Evolutionary conservation across 2,329 filamentous ascomycete species (phyloP).

Genomic region (Diplodia mutila): DNA sequence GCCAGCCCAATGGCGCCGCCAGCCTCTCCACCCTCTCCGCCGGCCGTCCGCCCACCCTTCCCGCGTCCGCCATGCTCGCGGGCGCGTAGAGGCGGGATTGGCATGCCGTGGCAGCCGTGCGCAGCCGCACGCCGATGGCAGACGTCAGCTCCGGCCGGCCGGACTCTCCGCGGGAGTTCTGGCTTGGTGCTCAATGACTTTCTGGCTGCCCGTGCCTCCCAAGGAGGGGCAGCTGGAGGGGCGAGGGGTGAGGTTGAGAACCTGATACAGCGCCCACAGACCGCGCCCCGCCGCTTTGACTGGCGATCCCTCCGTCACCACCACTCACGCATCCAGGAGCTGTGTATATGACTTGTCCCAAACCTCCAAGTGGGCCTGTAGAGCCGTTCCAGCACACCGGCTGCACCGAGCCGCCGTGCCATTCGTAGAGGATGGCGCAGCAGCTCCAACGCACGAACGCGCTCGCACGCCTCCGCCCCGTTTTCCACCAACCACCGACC

Average conservation of each 20-base stretch:
- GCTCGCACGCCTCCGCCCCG: conserved; percentile 5
- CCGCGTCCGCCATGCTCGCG: conserved; percentile 4
- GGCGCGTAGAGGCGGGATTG: conserved; percentile 12
- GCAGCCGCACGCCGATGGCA: conserved; percentile 7
- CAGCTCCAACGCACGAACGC: conserved; percentile 16
- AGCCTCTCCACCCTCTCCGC: conserved; percentile 16
- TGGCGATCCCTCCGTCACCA: conserved; percentile 25
- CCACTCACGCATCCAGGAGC: conserved; percentile 23
- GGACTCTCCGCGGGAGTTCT: conserved; percentile 16
- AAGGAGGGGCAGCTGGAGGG: conserved; percentile 19
- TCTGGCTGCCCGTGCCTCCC: conserved; percentile 22
- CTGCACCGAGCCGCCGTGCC: conserved; percentile 19
- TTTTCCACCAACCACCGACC: conserved; percentile 17
- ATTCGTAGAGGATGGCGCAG: conserved; percentile 18
- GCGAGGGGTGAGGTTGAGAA: conserved; percentile 21
- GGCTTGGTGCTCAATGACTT: conserved; percentile 11
- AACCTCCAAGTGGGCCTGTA: conserved; percentile 18
- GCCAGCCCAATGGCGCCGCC: conserved; percentile 19
- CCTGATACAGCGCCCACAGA: conserved; percentile 22
- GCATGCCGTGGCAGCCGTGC: conserved; percentile 13
- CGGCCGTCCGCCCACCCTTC: conserved; percentile 2
- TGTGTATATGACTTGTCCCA: conserved; percentile 23
- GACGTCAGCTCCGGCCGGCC: not conserved
- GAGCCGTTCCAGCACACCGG: conserved; percentile 21
- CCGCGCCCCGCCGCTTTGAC: conserved; percentile 22